Evolutionary conservation across 495 filamentous ascomycete genomes (phyloP).

Genomic region (Aspergillus kassunensis): DNA sequence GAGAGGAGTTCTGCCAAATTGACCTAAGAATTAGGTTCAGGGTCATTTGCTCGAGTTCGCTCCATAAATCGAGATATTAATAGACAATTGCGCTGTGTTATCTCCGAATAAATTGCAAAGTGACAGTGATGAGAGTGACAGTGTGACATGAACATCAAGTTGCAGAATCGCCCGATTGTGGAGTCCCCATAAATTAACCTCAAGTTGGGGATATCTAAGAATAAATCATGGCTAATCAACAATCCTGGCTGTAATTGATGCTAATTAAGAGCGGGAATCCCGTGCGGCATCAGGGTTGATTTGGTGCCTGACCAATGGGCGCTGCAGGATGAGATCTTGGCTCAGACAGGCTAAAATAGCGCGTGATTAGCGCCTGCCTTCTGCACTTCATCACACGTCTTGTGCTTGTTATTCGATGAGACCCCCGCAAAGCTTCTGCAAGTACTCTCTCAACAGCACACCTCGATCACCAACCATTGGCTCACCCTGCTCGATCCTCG

Average conservation of each 20-base stretch:
- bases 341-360: conserved; percentile 19
- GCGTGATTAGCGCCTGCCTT: conserved; percentile 1
- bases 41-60: too few relatives aligned
- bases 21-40: too few relatives aligned
- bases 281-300: conserved; percentile 16
- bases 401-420: conserved; percentile 1
- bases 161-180: too few relatives aligned
- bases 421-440: conserved; percentile 13
- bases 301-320: conserved; percentile 1
- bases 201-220: background rate
- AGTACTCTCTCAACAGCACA: background rate
- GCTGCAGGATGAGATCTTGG: conserved; percentile 21
- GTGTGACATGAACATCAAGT: too few relatives aligned
- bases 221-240: background rate
- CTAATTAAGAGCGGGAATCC: conserved; percentile 21
- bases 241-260: conserved; percentile 7
- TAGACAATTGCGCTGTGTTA: too few relatives aligned
- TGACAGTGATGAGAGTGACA: too few relatives aligned
- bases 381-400: conserved; percentile 11
- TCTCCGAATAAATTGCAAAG: too few relatives aligned
- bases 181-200: too few relatives aligned
- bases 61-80: too few relatives aligned
- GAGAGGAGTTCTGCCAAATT: too few relatives aligned
- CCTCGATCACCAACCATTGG: background rate
- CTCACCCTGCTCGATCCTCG: background rate